A percentile compares a stretch with the other conserved stretches of the same genome.
phyloP scores from a whole-genome alignment of 108 stramenopile genomes.

The Epipyxis sp. region DNA sequence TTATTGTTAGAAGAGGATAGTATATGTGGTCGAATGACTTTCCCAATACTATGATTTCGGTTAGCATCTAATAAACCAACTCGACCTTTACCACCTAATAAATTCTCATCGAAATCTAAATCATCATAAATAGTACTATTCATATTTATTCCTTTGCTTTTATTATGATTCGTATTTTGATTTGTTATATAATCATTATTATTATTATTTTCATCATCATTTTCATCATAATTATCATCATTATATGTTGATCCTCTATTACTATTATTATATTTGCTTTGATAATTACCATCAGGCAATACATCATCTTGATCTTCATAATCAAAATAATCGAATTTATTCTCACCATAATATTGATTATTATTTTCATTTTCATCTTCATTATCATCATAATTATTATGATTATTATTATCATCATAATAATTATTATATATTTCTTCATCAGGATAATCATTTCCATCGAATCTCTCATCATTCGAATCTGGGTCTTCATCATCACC shows the following conservation, averaged over 20 bases:
- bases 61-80: neutral
- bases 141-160: neutral
- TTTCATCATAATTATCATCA: neutral
- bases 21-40: too few relatives aligned
- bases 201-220: neutral
- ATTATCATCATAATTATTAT: neutral
- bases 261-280: too few relatives aligned
- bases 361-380: neutral
- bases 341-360: neutral
- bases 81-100: neutral
- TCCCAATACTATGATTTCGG: neutral
- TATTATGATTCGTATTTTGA: neutral
- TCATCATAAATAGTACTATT: neutral
- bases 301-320: neutral
- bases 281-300: neutral
- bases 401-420: neutral
- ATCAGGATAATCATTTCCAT: slow-evolving; percentile 28
- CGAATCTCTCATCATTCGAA: slow-evolving; percentile 29
- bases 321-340: neutral
- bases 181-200: neutral
- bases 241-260: too few relatives aligned
- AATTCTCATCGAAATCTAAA: neutral
- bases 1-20: too few relatives aligned
- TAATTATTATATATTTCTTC: neutral
- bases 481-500: slow-evolving; percentile 26